Base-by-base conservation (phyloP, 345 rosid genomes). In the Rhizophora mangle region DNA sequence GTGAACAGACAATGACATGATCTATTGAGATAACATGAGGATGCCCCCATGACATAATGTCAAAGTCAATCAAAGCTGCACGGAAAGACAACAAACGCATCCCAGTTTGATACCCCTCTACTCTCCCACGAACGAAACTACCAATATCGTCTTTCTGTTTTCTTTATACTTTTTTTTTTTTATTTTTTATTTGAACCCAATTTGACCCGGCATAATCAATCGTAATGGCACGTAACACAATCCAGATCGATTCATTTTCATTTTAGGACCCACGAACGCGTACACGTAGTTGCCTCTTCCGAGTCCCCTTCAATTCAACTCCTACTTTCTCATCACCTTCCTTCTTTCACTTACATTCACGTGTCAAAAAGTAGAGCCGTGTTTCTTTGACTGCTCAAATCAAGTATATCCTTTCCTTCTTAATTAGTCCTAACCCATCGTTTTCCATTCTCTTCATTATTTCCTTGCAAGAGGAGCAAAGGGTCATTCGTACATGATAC, bases 331-430 rank as follows among this genome's bases (percentile, higher is more conserved):
- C 6, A 8, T 55, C 43, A 8, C 47, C 47, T 39, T 43, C 47
- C 16, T 43, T 43, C 18, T 11, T 13, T 43, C 18, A 2, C 16
- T 43, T 13, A 11, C 18, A 10, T 11, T 43, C 73, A 77, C 94
- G 92, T 83, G 92, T 84, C 90, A 81, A 79, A 84, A 62, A 34
- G 62, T 80, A 30, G 71, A 60, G 97, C 89, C 78, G 92, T 76
- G 68, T 65, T 78, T 82, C 21, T 18, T 43, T 43, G 47, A 43
- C 47, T 11, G 47, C 15, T 43, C 8, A 43, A 10, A 43, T 43
- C 47, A 2, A 43, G 16, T 18, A 43, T 13, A 11, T 43, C 47
- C 47, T 43, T 43, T 43, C 16, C 47, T 43, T 13, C 47, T 43
- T 13, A 11, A 10, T 2, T 0, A 43, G 11, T 37, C 46, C 46